Conservation (phyloP, 2,329 filamentous ascomycete genomes). For the Colletotrichum sp. region DNA sequence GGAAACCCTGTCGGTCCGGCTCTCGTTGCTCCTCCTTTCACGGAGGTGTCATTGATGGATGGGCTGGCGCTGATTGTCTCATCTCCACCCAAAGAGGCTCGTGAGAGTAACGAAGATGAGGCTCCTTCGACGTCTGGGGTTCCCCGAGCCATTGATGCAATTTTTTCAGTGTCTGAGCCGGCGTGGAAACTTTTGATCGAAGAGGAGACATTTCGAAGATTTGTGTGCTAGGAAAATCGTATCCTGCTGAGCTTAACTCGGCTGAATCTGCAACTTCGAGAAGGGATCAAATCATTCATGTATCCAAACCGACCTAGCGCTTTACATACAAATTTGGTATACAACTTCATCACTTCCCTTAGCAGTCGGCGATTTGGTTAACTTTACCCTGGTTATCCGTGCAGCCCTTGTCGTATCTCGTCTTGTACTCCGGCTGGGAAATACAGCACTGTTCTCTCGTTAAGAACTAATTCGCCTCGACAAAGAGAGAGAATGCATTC, state of each 20-base stretch:
- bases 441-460: background rate
- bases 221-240: rapidly evolving
- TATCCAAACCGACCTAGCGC: background rate
- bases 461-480: rapidly evolving
- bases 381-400: background rate
- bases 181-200: rapidly evolving
- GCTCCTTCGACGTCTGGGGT: rapidly evolving
- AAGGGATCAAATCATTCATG: background rate
- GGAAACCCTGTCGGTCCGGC: rapidly evolving
- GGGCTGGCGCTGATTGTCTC: background rate
- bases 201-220: rapidly evolving
- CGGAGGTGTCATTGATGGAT: background rate
- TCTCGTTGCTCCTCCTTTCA: background rate
- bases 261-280: rapidly evolving
- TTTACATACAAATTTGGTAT: background rate
- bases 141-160: background rate
- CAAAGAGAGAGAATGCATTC: rapidly evolving
- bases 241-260: background rate
- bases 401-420: background rate
- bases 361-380: background rate
- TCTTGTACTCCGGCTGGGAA: background rate
- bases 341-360: rapidly evolving
- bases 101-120: background rate
- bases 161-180: background rate
- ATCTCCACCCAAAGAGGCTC: rapidly evolving